Evolutionary conservation across 495 filamentous ascomycete species (phyloP), one percentile per base, ranked within the genome.

Genomic region (Lophiotrema nucula): DNA sequence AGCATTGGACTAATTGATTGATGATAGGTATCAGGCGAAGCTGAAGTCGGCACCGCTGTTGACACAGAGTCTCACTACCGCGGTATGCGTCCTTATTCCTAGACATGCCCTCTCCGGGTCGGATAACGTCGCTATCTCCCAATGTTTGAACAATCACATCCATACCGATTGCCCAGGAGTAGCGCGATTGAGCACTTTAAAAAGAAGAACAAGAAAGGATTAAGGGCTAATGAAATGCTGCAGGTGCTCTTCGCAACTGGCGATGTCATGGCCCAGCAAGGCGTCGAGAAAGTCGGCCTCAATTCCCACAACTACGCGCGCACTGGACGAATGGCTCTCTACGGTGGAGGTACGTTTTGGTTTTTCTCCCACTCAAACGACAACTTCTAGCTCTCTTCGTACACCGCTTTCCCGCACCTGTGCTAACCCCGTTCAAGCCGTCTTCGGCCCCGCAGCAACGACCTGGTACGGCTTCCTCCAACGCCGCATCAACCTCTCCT

Each of bases 371-470:
- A 11, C 18, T 43, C 18, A 8, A 35, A 8, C 31, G n/a, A n/a
- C n/a, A n/a, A n/a, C n/a, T n/a, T n/a, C 31, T n/a, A 35, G 8
- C 31, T n/a, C 53, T 24, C 26, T 50, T 28, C 15, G 27, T 39
- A 11, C 22, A 33, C 23, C 23, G 47, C 24, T 4, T 11, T 10
- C 19, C 38, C 35, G 27, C 37, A 50, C 19, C 38, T 55, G 33
- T 42, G 46, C 47, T 47, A 54, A 41, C 41, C 49, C 50, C 41
- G 10, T 48, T 55, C 56, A 22, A 58, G 90, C 79, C 28, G 72
- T 97, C 72, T 98, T 98, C 73, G 93, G 93, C 43, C 93, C 93
- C 26, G 88, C 82, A 22, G 93, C 92, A 4, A 92, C 92, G 1
- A 83, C 79, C 24, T 98, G 93, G 95, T 97, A 87, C 79, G 76